phyloP scores from a whole-genome alignment of 768 basidiomycete genomes.

The Mycena vulgaris region DNA sequence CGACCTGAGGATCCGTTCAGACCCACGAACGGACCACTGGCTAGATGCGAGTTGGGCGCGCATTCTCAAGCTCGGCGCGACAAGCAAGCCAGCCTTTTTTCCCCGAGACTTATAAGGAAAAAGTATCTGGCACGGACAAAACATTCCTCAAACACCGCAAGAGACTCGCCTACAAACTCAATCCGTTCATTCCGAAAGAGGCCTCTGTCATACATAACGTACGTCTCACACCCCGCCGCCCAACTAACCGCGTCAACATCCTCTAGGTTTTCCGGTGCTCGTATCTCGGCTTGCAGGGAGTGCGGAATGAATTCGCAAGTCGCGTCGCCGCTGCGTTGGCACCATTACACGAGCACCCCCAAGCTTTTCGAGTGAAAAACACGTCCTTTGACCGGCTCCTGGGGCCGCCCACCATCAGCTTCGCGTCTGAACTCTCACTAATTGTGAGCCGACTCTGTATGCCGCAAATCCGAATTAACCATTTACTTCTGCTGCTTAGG shows the following conservation, averaged over 20 bases:
- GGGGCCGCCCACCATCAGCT: not conserved
- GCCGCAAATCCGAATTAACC: not conserved
- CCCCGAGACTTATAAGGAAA: not conserved
- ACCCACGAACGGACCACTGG: not conserved
- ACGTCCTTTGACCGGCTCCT: conserved; percentile 1
- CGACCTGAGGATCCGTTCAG: no score
- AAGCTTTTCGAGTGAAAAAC: conserved; percentile 18
- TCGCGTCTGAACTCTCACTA: conserved; percentile 4
- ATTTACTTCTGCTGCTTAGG: not conserved
- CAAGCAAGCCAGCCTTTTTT: conserved; percentile 10
- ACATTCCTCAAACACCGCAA: not conserved
- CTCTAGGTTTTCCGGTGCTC: conserved; percentile 5
- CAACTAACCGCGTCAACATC: not conserved
- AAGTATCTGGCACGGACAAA: not conserved
- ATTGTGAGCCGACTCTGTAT: conserved; percentile 10
- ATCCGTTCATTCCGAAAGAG: not conserved
- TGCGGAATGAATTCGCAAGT: not conserved
- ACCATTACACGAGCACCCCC: conserved; percentile 21
- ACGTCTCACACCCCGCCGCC: not conserved
- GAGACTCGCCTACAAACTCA: no score
- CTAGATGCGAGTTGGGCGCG: conserved; percentile 16
- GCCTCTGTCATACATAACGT: not conserved
- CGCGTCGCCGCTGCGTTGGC: conserved; percentile 6
- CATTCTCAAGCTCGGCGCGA: conserved; percentile 20
- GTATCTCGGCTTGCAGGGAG: not conserved